Evolutionary conservation across 768 basidiomycete species (phyloP).

Genomic region (Podaxis mareebaensis): DNA sequence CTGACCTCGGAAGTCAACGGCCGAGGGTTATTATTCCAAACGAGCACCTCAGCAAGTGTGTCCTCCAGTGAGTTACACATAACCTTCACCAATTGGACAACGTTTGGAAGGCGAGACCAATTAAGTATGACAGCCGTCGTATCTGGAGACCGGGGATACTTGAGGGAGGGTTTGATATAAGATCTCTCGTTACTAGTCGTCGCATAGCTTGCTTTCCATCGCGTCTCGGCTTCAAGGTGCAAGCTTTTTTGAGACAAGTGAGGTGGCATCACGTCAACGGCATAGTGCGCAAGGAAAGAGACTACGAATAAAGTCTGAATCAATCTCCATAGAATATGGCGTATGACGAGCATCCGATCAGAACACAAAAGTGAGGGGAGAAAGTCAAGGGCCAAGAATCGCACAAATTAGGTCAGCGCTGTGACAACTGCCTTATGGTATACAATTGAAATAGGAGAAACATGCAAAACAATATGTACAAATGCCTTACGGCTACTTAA

Average conservation of each 20-base stretch:
- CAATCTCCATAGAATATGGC: neutral
- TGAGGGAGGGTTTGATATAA: neutral
- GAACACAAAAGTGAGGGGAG: neutral
- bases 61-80: conserved; percentile 51
- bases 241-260: neutral
- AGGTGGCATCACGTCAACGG: neutral
- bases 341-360: neutral
- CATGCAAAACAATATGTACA: conserved; percentile 9
- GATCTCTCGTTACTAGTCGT: conserved; percentile 5
- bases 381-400: neutral
- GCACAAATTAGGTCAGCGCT: neutral
- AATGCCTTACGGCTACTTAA: conserved; percentile 36
- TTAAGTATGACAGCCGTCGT: conserved; percentile 63
- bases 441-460: conserved; percentile 8
- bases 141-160: conserved; percentile 29
- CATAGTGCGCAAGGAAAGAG: conserved; percentile 9
- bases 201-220: conserved; percentile 13
- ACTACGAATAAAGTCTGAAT: neutral
- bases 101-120: conserved; percentile 67
- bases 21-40: conserved; percentile 66
- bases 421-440: conserved; percentile 1
- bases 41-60: conserved; percentile 46
- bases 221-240: neutral
- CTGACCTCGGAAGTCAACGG: conserved; percentile 43
- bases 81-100: conserved; percentile 51